Evolutionary conservation across 257 asterid genomes (phyloP).

Genomic region (Gentiana macrophylla): DNA sequence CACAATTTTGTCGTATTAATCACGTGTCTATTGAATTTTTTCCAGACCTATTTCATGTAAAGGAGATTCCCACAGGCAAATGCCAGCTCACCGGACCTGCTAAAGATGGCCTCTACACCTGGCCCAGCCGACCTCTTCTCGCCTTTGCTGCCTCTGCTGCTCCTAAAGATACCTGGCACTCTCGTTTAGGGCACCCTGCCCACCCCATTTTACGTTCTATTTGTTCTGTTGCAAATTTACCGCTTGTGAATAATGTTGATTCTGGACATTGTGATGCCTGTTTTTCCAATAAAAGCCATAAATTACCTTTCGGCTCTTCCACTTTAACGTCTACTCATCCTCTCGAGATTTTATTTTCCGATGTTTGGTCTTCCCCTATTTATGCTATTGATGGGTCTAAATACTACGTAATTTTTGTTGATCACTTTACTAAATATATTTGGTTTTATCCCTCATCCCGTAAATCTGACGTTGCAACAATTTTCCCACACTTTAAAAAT

Average conservation of each 20-base stretch:
- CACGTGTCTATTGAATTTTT: not conserved
- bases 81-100: not conserved
- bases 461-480: not conserved
- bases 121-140: not conserved
- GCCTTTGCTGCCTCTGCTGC: not conserved
- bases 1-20: too few relatives aligned
- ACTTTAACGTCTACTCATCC: not conserved
- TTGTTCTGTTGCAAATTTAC: not conserved
- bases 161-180: not conserved
- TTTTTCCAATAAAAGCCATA: not conserved
- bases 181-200: conserved; percentile 6
- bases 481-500: not conserved
- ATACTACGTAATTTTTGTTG: not conserved
- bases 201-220: not conserved
- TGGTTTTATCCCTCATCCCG: not conserved
- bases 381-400: not conserved
- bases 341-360: too few relatives aligned
- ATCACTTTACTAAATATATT: too few relatives aligned
- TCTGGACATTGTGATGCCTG: not conserved
- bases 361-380: too few relatives aligned
- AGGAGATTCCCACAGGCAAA: not conserved
- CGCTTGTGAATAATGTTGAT: not conserved
- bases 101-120: not conserved
- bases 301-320: conserved; percentile 4
- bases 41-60: not conserved